Evolutionary conservation across 371 early-diverging fungal genomes (phyloP).

Genomic region (Rhizopus sp.): DNA sequence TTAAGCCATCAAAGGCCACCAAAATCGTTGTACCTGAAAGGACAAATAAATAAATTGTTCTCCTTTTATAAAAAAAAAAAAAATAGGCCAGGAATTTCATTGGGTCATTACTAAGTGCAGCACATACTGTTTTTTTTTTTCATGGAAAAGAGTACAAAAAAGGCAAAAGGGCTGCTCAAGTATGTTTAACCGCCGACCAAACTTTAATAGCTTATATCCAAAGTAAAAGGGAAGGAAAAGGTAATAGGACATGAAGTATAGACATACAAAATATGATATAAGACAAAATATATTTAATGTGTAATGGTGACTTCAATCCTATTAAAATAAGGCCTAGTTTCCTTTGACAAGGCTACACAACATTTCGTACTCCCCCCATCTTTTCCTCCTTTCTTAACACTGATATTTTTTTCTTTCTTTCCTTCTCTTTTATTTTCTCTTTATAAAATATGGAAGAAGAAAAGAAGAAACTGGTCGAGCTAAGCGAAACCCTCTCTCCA

Average conservation of each 20-base stretch:
- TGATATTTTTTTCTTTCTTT: conserved; percentile 9
- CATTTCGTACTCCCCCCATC: background rate
- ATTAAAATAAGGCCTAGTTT: background rate
- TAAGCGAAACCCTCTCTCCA: conserved; percentile 19
- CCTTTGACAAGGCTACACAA: conserved; percentile 2
- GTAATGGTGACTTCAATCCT: background rate
- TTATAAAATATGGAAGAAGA: conserved; percentile 12
- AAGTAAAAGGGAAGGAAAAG: too few relatives aligned
- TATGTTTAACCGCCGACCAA: too few relatives aligned
- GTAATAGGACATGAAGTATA: background rate
- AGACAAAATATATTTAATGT: background rate
- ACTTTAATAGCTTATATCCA: too few relatives aligned
- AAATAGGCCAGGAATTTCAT: too few relatives aligned
- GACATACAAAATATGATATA: background rate
- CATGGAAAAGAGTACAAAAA: too few relatives aligned
- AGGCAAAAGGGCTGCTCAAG: too few relatives aligned
- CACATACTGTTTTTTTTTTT: too few relatives aligned
- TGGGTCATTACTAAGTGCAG: too few relatives aligned
- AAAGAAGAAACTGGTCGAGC: conserved; percentile 9
- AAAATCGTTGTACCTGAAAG: too few relatives aligned
- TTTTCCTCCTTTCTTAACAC: background rate
- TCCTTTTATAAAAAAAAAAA: too few relatives aligned
- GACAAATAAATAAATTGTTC: too few relatives aligned
- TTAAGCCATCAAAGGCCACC: too few relatives aligned
- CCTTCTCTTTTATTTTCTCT: conserved; percentile 3